Base-by-base conservation (phyloP, 2,329 filamentous ascomycete genomes). In the Aschersonia sp. region DNA sequence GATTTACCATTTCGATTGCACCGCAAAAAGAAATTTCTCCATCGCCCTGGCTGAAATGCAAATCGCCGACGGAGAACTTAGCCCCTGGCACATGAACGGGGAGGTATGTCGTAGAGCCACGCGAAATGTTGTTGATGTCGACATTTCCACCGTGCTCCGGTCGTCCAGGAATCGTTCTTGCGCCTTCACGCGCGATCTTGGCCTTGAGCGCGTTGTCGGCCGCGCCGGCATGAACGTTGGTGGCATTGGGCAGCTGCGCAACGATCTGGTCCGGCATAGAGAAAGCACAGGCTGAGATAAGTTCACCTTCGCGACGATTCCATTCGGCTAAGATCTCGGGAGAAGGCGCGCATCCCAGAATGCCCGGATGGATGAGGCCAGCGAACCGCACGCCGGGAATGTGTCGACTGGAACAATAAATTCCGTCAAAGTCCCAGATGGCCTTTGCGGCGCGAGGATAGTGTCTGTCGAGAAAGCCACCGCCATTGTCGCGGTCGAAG, bases 121-220 rank as follows among this genome's bases (percentile, higher is more conserved):
- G 72, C 1, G 77, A 84, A 31, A 94, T 71, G 57, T 92, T 92
- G 69, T 94, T 94, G 64, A 94, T 92, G 55, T 95, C 88, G 60
- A 87, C 92, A 58, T 94, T 94, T 0, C 89, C 89, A 10, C 89
- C 89, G 56, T 94, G 85, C 58, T 94, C 88, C 0, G 88, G 87
- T 0, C 88, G 72, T 2, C 89, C 82, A 0, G 89, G 89, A 45
- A 96, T 84, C 0, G 89, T 95, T 40, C 89, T 69, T 1, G 89
- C 89, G 1, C 89, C 89, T 58, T 95, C 87, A 9, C 65, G 71
- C 0, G 78, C 86, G 29, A 95, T 75, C 59, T 80, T 86, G 40
- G 74, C 73, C 53, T 75, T 81, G 31, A 85, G 58, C 0, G 71
- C 69, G 0, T 66, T 74, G 0, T 69, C 66, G 0, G 82, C 83